phyloP scores from a whole-genome alignment of 2,329 filamentous ascomycete species.

The Penicillium sp. region DNA sequence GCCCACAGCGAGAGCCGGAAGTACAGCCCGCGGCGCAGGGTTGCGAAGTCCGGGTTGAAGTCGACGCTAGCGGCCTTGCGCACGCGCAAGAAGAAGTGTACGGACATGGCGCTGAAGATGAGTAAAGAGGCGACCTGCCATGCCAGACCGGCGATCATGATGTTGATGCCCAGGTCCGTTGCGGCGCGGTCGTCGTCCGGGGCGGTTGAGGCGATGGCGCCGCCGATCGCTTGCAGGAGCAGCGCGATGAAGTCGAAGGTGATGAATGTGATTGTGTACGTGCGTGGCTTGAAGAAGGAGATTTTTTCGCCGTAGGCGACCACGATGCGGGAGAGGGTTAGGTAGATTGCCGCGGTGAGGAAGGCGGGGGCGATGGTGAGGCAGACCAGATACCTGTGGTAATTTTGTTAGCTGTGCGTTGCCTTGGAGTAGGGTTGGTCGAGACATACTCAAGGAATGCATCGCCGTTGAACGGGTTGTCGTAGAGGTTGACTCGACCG shows the following conservation, averaged over 20 bases:
- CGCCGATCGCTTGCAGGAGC: conserved; percentile 63
- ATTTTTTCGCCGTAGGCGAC: conserved; percentile 39
- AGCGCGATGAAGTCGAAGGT: conserved; percentile 67
- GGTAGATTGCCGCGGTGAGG: conserved; percentile 67
- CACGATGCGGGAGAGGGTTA: conserved; percentile 51
- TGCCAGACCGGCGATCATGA: conserved; percentile 68
- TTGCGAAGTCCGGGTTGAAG: conserved; percentile 14
- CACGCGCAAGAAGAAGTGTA: conserved; percentile 56
- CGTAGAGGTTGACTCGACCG: conserved; percentile 60
- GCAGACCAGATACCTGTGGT: conserved; percentile 60
- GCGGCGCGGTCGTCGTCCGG: background rate
- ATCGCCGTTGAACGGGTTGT: conserved; percentile 51
- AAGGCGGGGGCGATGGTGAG: conserved; percentile 70
- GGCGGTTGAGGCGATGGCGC: conserved; percentile 22
- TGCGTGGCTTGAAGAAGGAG: conserved; percentile 38
- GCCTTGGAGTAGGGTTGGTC: background rate
- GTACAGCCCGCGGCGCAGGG: background rate
- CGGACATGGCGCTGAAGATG: conserved; percentile 57
- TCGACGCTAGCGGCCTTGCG: conserved; percentile 10
- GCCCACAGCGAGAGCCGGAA: conserved; percentile 23
- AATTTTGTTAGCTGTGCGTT: background rate
- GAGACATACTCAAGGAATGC: conserved; percentile 51
- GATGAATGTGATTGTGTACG: conserved; percentile 58
- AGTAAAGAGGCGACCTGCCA: conserved; percentile 65
- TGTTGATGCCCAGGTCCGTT: conserved; percentile 56